phyloP scores from a whole-genome alignment of 108 stramenopile genomes.

The Thalassiosira profunda region DNA sequence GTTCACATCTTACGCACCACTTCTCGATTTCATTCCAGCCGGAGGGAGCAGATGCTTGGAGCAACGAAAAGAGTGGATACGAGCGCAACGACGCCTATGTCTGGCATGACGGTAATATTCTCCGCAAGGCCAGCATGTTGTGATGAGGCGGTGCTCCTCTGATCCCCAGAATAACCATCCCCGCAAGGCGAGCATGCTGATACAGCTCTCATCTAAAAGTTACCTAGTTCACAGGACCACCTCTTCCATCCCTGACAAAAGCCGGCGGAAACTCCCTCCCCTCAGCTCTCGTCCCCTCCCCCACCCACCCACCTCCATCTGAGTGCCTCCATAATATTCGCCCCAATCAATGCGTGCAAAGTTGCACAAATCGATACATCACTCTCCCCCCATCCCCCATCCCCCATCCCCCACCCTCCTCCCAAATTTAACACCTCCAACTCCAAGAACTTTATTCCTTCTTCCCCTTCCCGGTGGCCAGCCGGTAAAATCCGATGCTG shows the following conservation, averaged over 20 bases:
- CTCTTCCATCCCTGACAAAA: no score
- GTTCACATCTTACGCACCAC: no score
- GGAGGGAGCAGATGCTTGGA: conserved; percentile 77
- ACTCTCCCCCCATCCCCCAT: background rate
- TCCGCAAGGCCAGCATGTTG: conserved; percentile 29
- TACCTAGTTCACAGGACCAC: no score
- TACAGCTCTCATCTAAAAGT: no score
- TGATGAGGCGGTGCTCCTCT: no score
- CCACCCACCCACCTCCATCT: background rate
- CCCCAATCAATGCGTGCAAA: background rate
- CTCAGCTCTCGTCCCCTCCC: background rate
- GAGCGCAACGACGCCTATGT: conserved; percentile 69
- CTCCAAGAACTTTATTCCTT: conserved; percentile 18
- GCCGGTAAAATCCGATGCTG: conserved; percentile 58
- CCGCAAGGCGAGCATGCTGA: no score
- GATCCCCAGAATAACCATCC: no score
- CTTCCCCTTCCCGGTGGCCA: conserved; percentile 89
- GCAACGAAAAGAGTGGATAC: conserved; percentile 64
- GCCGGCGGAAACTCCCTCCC: no score
- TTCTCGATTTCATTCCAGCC: no score
- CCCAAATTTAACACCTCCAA: background rate
- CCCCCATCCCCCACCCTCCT: background rate
- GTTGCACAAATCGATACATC: background rate
- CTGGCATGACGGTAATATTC: conserved; percentile 51
- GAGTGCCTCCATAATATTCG: background rate